Evolutionary conservation across 495 filamentous ascomycete species (phyloP).

Genomic region (Peziza echinospora): DNA sequence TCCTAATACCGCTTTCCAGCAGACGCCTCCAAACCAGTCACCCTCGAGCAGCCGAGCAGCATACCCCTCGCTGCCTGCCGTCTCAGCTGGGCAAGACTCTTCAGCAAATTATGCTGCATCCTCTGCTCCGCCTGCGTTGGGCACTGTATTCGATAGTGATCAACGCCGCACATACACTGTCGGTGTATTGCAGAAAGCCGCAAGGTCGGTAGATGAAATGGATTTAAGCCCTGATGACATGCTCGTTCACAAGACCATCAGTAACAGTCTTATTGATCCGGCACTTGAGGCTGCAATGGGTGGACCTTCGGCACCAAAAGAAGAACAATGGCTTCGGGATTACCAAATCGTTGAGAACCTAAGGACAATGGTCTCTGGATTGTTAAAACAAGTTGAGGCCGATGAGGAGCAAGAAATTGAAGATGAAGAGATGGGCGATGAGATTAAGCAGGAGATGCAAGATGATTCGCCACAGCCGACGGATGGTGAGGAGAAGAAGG

Average conservation of each 20-base stretch:
- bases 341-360: not conserved
- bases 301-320: not conserved
- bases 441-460: constrained; percentile 7
- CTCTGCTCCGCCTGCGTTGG: constrained; percentile 53
- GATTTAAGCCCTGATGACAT: constrained; percentile 11
- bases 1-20: constrained; percentile 30
- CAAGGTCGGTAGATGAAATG: constrained; percentile 12
- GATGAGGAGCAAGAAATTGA: constrained; percentile 8
- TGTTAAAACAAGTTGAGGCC: constrained; percentile 5
- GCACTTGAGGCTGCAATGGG: constrained; percentile 9
- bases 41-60: constrained; percentile 38
- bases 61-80: constrained; percentile 70
- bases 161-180: constrained; percentile 72
- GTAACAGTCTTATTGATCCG: constrained; percentile 15
- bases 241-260: constrained; percentile 10
- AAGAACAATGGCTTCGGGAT: not conserved
- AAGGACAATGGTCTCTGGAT: not conserved
- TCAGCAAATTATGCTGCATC: constrained; percentile 35
- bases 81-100: constrained; percentile 36
- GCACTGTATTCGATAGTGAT: constrained; percentile 56
- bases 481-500: constrained; percentile 21
- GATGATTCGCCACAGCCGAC: constrained; percentile 6
- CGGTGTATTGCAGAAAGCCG: constrained; percentile 60
- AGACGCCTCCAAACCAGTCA: constrained; percentile 41
- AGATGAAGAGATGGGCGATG: constrained; percentile 1